phyloP scores from a whole-genome alignment of 139 green algal species.

The Micractinium conductrix region DNA sequence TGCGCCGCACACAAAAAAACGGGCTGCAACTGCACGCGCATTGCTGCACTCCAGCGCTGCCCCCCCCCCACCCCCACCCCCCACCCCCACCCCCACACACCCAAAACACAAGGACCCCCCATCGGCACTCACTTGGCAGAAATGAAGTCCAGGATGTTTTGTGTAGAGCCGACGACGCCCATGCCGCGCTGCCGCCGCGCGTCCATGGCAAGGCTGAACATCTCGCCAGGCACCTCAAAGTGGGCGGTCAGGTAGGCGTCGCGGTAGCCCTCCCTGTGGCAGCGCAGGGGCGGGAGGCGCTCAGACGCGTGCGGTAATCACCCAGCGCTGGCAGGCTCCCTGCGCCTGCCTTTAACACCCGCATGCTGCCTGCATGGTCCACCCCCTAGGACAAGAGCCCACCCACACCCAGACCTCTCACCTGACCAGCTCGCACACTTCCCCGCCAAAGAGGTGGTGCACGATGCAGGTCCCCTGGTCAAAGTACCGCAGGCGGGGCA shows the following conservation, averaged over 20 bases:
- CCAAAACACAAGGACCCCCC: no score
- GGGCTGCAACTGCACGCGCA: no score
- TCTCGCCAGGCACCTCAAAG: constrained; percentile 97
- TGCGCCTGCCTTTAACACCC: no score
- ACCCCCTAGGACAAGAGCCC: no score
- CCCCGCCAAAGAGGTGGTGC: constrained; percentile 97
- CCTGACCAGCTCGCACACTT: constrained; percentile 72
- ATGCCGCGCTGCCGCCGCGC: constrained; percentile 75
- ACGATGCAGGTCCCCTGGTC: constrained; percentile 95
- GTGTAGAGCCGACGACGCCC: constrained; percentile 95
- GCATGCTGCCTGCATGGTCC: no score
- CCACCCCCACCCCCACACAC: background rate
- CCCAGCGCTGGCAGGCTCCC: no score
- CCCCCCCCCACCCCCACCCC: background rate
- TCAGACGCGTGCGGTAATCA: background rate
- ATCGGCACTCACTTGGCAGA: constrained; percentile 59
- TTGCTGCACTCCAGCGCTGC: no score
- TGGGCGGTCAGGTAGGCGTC: constrained; percentile 97
- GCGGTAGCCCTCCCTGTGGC: constrained; percentile 67
- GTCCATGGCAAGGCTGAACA: constrained; percentile 94
- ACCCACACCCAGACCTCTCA: constrained; percentile 32
- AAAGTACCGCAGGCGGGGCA: constrained; percentile 91
- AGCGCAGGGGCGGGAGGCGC: background rate
- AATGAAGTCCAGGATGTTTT: constrained; percentile 99
- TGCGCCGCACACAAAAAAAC: no score